Conservation (phyloP, 139 green algal genomes). For the Marvania coccoides region DNA sequence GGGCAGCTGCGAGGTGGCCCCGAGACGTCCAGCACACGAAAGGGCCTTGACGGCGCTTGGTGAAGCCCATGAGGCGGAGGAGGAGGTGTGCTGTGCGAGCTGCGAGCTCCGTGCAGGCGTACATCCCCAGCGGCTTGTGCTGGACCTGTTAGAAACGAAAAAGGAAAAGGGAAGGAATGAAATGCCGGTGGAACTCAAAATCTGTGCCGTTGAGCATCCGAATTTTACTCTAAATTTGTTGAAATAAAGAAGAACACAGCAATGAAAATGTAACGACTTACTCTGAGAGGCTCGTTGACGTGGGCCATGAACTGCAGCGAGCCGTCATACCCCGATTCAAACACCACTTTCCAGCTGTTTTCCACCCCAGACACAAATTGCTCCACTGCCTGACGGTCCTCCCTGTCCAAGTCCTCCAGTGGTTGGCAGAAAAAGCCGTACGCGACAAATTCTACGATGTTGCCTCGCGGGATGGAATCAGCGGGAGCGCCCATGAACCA, state of each 20-base stretch:
- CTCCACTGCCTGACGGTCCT: neutral
- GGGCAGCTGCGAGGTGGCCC: no score
- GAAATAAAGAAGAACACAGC: no score
- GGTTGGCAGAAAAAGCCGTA: conserved; percentile 36
- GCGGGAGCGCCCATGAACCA: conserved; percentile 35
- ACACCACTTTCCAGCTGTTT: conserved; percentile 21
- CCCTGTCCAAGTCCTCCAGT: conserved; percentile 3
- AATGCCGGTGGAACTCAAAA: no score
- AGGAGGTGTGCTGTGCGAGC: conserved; percentile 1
- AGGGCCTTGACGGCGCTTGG: neutral
- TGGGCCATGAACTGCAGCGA: conserved; percentile 42
- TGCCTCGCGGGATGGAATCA: conserved; percentile 13
- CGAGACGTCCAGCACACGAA: conserved; percentile 29
- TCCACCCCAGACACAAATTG: conserved; percentile 28
- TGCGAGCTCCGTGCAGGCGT: conserved; percentile 17
- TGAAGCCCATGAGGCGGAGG: conserved; percentile 11
- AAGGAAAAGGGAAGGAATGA: no score
- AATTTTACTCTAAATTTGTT: no score
- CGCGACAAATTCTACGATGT: conserved; percentile 43
- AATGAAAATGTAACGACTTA: no score
- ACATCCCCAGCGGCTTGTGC: conserved; percentile 42
- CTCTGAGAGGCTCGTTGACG: conserved; percentile 17
- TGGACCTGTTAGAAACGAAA: no score
- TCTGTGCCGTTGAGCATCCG: no score
- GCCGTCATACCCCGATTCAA: conserved; percentile 19